Evolutionary conservation across 345 rosid genomes (phyloP).

Genomic region (Cochlearia excelsa): DNA sequence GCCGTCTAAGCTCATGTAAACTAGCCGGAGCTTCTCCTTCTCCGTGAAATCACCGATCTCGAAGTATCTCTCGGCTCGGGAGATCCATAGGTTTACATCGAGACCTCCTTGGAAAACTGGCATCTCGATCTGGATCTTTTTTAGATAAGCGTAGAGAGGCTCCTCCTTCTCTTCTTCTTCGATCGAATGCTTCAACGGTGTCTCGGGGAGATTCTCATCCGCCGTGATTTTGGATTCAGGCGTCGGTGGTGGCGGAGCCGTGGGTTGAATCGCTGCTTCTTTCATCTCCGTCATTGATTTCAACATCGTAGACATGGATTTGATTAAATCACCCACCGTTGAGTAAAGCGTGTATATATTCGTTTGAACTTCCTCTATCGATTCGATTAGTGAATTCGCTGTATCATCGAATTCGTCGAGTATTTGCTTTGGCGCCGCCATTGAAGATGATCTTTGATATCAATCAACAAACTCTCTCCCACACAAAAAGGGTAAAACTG

Average conservation of each 20-base stretch:
- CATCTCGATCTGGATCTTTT: slow-evolving; percentile 27
- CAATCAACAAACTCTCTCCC: neutral
- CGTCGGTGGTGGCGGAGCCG: neutral
- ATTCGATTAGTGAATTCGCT: neutral
- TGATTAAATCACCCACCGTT: neutral
- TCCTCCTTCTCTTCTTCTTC: neutral
- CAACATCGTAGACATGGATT: neutral
- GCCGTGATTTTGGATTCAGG: neutral
- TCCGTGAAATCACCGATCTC: slow-evolving; percentile 20
- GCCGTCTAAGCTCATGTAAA: slow-evolving; percentile 9
- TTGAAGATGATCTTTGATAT: neutral
- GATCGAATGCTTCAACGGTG: slow-evolving; percentile 1
- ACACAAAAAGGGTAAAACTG: too few species aligned
- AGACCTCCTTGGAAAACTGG: slow-evolving; percentile 23
- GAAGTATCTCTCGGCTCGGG: slow-evolving; percentile 28
- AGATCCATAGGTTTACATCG: slow-evolving; percentile 12
- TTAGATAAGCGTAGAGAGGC: slow-evolving; percentile 1
- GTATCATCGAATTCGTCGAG: neutral
- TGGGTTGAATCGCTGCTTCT: neutral
- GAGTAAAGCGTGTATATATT: neutral
- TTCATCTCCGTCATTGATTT: neutral
- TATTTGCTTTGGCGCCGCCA: neutral
- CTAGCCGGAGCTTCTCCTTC: slow-evolving; percentile 16
- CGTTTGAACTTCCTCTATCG: neutral
- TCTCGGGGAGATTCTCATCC: neutral